Conservation (phyloP, 1,284 basidiomycete species). For the Hypsizygus ulmarius region DNA sequence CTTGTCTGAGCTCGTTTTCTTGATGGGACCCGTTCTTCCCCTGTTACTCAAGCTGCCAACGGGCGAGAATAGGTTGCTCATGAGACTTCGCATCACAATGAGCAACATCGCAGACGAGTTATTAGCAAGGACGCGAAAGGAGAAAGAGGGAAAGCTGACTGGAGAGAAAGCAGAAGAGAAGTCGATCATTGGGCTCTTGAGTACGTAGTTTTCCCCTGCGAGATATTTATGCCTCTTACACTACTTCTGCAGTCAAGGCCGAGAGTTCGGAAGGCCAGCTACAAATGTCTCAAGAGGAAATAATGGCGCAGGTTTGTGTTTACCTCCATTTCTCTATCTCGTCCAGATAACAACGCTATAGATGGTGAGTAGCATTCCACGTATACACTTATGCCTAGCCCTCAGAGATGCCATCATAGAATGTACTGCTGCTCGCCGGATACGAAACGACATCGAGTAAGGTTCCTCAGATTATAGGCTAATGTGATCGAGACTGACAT, state of each 20-base stretch:
- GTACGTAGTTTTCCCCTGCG: conserved; percentile 32
- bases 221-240: neutral
- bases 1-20: conserved; percentile 30
- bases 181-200: conserved; percentile 52
- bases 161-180: conserved; percentile 39
- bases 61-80: conserved; percentile 31
- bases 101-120: conserved; percentile 45
- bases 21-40: conserved; percentile 45
- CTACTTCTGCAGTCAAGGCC: conserved; percentile 44
- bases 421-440: conserved; percentile 30
- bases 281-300: conserved; percentile 63
- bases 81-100: conserved; percentile 39
- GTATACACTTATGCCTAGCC: conserved; percentile 6
- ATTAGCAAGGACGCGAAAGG: conserved; percentile 41
- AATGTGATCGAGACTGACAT: conserved; percentile 10
- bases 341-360: conserved; percentile 7
- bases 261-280: conserved; percentile 40
- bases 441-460: conserved; percentile 21
- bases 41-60: conserved; percentile 44
- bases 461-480: conserved; percentile 26
- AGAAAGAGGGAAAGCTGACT: conserved; percentile 31
- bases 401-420: conserved; percentile 22
- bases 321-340: neutral
- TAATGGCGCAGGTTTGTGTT: conserved; percentile 47
- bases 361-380: conserved; percentile 21